Conservation (phyloP, 2,329 filamentous ascomycete genomes). For the Calonectria naviculata region DNA sequence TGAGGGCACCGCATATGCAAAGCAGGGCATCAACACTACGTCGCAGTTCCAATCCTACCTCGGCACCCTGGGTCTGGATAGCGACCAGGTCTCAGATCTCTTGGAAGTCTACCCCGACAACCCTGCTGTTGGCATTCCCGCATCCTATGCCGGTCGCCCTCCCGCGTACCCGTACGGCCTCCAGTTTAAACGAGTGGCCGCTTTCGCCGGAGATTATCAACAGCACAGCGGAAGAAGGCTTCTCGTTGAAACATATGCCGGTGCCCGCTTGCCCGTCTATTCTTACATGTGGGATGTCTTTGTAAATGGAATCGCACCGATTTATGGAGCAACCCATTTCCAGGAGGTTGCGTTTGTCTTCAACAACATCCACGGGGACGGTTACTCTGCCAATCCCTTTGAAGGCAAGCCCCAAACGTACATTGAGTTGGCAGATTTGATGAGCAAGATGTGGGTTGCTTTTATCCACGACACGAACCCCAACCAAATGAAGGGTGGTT, state of each 20-base stretch:
- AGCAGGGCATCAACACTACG: constrained; percentile 64
- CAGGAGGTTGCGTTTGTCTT: constrained; percentile 42
- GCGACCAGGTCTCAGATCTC: constrained; percentile 46
- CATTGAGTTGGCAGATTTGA: constrained; percentile 54
- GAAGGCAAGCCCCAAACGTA: constrained; percentile 51
- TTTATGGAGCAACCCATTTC: constrained; percentile 37
- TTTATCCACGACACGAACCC: constrained; percentile 52
- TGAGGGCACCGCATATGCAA: constrained; percentile 69
- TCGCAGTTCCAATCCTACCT: constrained; percentile 55
- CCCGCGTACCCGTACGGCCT: constrained; percentile 47
- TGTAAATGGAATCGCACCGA: constrained; percentile 57
- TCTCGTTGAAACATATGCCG: constrained; percentile 63
- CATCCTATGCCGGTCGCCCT: constrained; percentile 48
- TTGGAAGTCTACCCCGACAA: constrained; percentile 61
- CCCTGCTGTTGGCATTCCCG: constrained; percentile 59
- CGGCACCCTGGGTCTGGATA: constrained; percentile 32
- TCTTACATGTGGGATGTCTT: constrained; percentile 67
- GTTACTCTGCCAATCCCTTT: constrained; percentile 51
- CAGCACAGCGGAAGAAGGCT: constrained; percentile 67
- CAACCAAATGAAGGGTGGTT: constrained; percentile 42
- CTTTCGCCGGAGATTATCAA: constrained; percentile 63
- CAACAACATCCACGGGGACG: constrained; percentile 58
- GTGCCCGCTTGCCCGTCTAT: constrained; percentile 50
- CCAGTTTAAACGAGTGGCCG: constrained; percentile 65
- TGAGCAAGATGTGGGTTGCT: constrained; percentile 63